A percentile compares a stretch with the other conserved stretches of the same genome.
Conservation (phyloP, 2,329 filamentous ascomycete species). For the Venturia asperata region DNA sequence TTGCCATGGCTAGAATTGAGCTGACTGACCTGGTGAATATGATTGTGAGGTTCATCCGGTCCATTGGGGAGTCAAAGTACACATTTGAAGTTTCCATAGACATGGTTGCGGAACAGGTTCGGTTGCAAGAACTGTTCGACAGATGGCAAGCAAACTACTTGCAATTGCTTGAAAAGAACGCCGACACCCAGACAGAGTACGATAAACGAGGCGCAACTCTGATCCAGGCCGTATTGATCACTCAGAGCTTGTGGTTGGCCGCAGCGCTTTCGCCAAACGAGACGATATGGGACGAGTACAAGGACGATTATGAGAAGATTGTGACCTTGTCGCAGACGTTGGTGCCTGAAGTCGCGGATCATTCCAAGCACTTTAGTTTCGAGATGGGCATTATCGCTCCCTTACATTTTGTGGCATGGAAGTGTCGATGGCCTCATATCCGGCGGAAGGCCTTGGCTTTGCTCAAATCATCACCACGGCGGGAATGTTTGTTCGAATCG, state of each 20-base stretch:
- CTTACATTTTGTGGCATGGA: slow-evolving; percentile 17
- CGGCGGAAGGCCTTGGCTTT: slow-evolving; percentile 14
- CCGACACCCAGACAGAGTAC: not conserved
- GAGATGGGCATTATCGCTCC: slow-evolving; percentile 18
- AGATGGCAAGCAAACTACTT: slow-evolving; percentile 11
- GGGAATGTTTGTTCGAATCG: slow-evolving; percentile 16
- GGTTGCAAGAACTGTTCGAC: slow-evolving; percentile 12
- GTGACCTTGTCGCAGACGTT: slow-evolving; percentile 2
- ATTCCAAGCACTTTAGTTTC: slow-evolving; percentile 17
- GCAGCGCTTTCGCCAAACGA: slow-evolving; percentile 9
- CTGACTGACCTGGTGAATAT: slow-evolving; percentile 14
- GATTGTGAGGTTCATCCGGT: slow-evolving; percentile 13
- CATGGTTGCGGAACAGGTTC: slow-evolving; percentile 14
- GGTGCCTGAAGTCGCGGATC: not conserved
- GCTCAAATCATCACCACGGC: slow-evolving; percentile 10
- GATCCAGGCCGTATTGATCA: slow-evolving; percentile 3
- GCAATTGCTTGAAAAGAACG: not conserved
- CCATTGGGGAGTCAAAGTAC: slow-evolving; percentile 17
- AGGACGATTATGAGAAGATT: slow-evolving; percentile 14
- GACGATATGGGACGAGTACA: slow-evolving; percentile 11
- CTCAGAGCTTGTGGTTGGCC: slow-evolving; percentile 18
- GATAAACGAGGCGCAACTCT: slow-evolving; percentile 1
- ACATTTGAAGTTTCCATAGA: slow-evolving; percentile 12
- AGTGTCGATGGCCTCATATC: slow-evolving; percentile 17
- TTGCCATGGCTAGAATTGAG: not conserved